phyloP scores from a whole-genome alignment of 2,329 filamentous ascomycete species.

The Ascochyta fabae region DNA sequence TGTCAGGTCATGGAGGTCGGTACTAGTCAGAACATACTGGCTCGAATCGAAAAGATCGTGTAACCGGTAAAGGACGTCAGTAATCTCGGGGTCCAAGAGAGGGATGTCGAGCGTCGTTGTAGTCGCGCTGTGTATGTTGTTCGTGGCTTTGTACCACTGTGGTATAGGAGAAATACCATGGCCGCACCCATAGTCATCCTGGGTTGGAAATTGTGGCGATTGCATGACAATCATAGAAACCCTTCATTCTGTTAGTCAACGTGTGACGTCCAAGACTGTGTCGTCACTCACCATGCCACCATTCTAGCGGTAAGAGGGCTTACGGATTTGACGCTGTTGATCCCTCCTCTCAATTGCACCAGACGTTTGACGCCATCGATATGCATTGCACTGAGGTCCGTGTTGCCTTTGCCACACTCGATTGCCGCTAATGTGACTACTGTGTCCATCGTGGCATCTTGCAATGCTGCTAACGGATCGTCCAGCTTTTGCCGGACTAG shows the following conservation, averaged over 20 bases:
- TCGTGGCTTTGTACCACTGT: slow-evolving; percentile 55
- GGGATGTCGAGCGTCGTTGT: slow-evolving; percentile 24
- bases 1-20: slow-evolving; percentile 61
- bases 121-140: slow-evolving; percentile 1
- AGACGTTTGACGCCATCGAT: slow-evolving; percentile 59
- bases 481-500: slow-evolving; percentile 60
- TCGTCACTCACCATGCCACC: slow-evolving; percentile 58
- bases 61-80: slow-evolving; percentile 54
- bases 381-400: slow-evolving; percentile 55
- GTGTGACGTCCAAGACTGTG: background rate
- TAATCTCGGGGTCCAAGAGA: slow-evolving; percentile 46
- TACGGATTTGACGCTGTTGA: slow-evolving; percentile 55
- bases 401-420: slow-evolving; percentile 64
- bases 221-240: slow-evolving; percentile 64
- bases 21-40: slow-evolving; percentile 43
- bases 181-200: slow-evolving; percentile 58
- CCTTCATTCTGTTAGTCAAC: slow-evolving; percentile 47
- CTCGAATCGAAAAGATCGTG: slow-evolving; percentile 51
- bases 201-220: slow-evolving; percentile 59
- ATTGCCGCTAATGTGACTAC: slow-evolving; percentile 65
- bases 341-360: slow-evolving; percentile 59
- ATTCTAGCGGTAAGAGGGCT: slow-evolving; percentile 63
- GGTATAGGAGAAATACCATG: slow-evolving; percentile 58
- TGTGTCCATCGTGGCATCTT: slow-evolving; percentile 63
- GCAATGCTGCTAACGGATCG: slow-evolving; percentile 55